phyloP scores from a whole-genome alignment of 1,284 basidiomycete species.

The Marasmius sp. region DNA sequence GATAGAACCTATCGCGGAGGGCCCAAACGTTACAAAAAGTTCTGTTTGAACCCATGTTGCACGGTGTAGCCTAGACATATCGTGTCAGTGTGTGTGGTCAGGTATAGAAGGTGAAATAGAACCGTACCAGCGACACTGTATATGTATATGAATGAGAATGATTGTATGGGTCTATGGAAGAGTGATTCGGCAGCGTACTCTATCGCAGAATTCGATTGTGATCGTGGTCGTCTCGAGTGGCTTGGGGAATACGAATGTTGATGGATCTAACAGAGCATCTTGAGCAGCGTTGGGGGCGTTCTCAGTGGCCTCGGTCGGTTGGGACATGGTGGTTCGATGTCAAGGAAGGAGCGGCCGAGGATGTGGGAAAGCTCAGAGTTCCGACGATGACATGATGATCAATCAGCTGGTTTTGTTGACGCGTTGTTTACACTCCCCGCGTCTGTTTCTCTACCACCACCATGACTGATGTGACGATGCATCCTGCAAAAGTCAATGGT shows the following conservation, averaged over 20 bases:
- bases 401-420: background rate
- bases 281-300: constrained; percentile 4
- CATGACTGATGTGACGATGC: constrained; percentile 6
- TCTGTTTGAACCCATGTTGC: constrained; percentile 90
- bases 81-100: background rate
- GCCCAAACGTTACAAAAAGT: constrained; percentile 84
- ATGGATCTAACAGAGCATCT: constrained; percentile 38
- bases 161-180: constrained; percentile 2
- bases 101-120: background rate
- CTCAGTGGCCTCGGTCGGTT: no score
- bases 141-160: constrained; percentile 8
- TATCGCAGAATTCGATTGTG: constrained; percentile 84
- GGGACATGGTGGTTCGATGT: no score
- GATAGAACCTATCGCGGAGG: constrained; percentile 65
- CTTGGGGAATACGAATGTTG: constrained; percentile 61
- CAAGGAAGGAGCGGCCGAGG: no score
- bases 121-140: constrained; percentile 71
- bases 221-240: constrained; percentile 47
- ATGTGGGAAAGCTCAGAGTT: no score
- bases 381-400: no score
- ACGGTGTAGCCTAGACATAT: constrained; percentile 68
- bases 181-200: constrained; percentile 49
- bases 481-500: background rate
- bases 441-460: background rate
- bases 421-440: background rate